These are phyloP conservation scores for Ceratocystis variospora DNA, from an alignment of 2,329 filamentous ascomycete species.

Conservation along the genomic window DNA sequence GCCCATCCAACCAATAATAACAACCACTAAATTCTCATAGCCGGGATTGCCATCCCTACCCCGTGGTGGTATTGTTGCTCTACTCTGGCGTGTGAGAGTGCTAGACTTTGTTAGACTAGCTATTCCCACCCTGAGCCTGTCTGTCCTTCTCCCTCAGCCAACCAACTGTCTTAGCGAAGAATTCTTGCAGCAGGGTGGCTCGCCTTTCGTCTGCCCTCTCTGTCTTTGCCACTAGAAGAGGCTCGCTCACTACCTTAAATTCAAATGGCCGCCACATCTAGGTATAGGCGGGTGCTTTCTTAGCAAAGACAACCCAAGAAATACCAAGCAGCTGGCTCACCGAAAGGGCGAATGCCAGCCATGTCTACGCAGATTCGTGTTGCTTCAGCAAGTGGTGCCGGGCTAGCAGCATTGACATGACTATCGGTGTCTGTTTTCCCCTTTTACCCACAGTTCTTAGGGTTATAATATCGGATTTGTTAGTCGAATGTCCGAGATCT, in stretches of 20 bases:
- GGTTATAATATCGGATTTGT: background rate
- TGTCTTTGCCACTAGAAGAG: background rate
- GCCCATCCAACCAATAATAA: background rate
- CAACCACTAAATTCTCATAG: background rate
- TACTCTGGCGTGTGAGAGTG: background rate
- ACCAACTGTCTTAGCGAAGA: background rate
- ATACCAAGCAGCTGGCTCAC: background rate
- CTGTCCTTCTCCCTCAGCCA: background rate
- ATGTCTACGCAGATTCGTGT: background rate
- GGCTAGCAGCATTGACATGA: background rate
- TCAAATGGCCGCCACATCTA: background rate
- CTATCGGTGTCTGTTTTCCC: background rate
- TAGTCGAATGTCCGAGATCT: background rate
- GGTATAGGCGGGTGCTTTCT: background rate
- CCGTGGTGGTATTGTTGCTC: background rate
- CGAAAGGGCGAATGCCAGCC: background rate
- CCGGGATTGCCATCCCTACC: background rate
- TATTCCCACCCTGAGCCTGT: background rate
- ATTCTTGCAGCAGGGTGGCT: background rate
- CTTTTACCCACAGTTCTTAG: background rate
- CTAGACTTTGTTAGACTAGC: no score
- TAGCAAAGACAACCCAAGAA: background rate
- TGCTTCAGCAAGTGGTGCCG: background rate
- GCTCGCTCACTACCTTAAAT: no score
- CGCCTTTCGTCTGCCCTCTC: background rate